Conservation (phyloP, 176 grass and related monocot genomes). For the Hsuehochloa calcarea region DNA sequence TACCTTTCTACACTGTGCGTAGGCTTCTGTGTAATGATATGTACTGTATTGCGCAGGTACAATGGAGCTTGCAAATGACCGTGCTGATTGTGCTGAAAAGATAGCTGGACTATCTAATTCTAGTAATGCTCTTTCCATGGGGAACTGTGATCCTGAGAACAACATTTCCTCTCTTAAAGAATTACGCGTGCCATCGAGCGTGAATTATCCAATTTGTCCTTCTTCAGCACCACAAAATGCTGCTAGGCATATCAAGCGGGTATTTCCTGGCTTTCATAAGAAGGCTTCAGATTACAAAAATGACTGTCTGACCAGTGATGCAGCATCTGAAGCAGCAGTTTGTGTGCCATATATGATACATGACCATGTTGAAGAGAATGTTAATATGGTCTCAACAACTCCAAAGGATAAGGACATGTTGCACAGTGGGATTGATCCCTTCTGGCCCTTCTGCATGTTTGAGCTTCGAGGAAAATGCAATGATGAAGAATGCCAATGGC, state of each 20-base stretch:
- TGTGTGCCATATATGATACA: conserved; percentile 37
- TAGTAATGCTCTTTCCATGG: conserved; percentile 40
- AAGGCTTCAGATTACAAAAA: conserved; percentile 32
- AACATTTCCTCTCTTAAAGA: conserved; percentile 46
- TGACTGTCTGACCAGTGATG: conserved; percentile 33
- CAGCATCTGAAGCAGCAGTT: conserved; percentile 27
- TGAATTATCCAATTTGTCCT: conserved; percentile 23
- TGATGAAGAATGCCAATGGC: conserved; percentile 93
- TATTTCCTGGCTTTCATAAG: conserved; percentile 39
- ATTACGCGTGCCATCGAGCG: conserved; percentile 15
- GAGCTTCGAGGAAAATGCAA: conserved; percentile 98
- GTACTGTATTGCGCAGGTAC: conserved; percentile 34
- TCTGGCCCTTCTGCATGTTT: conserved; percentile 97
- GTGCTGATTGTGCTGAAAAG: conserved; percentile 38
- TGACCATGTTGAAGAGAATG: conserved; percentile 25
- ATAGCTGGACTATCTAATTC: conserved; percentile 42
- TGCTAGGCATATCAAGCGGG: conserved; percentile 49
- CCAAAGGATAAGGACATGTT: conserved; percentile 33
- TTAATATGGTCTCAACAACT: conserved; percentile 19
- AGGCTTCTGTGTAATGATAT: background rate
- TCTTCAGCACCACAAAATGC: conserved; percentile 61
- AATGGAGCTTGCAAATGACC: conserved; percentile 32
- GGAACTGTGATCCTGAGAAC: conserved; percentile 45
- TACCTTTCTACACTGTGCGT: background rate
- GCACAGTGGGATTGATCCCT: conserved; percentile 60